Evolutionary conservation across 768 basidiomycete species (phyloP).

Genomic region (Pisolithus orientalis): DNA sequence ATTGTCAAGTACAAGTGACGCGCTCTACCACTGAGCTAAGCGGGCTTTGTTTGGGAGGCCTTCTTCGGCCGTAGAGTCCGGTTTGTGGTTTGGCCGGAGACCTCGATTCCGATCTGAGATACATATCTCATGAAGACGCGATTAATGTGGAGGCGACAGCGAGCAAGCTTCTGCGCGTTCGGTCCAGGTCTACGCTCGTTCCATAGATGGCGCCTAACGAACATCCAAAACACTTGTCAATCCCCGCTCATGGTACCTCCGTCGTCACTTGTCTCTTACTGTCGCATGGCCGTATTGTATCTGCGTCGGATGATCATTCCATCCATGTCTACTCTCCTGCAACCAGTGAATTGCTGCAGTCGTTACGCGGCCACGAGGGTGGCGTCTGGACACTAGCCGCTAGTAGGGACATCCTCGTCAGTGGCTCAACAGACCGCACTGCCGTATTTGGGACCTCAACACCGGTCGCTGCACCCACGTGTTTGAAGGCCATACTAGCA

Average conservation of each 20-base stretch:
- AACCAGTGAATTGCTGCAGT: conserved; percentile 67
- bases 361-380: conserved; percentile 87
- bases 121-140: no score
- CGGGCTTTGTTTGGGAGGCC: conserved; percentile 1
- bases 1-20: conserved; percentile 18
- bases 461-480: conserved; percentile 83
- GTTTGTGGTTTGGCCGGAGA: neutral
- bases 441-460: conserved; percentile 87
- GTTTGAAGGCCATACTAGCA: conserved; percentile 94
- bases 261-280: conserved; percentile 97
- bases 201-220: conserved; percentile 44
- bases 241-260: conserved; percentile 81
- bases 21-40: conserved; percentile 31
- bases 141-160: conserved; percentile 59
- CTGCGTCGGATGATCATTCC: conserved; percentile 94
- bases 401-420: conserved; percentile 82
- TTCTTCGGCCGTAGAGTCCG: neutral
- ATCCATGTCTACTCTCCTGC: conserved; percentile 92
- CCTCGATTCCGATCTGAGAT: no score
- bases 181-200: conserved; percentile 44
- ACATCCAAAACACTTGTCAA: conserved; percentile 70
- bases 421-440: conserved; percentile 89
- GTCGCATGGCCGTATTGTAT: conserved; percentile 91
- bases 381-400: conserved; percentile 95
- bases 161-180: conserved; percentile 76